These are phyloP conservation scores for Poteriospumella lacustris DNA, from an alignment of 108 stramenopile species.

Conservation along the genomic window DNA sequence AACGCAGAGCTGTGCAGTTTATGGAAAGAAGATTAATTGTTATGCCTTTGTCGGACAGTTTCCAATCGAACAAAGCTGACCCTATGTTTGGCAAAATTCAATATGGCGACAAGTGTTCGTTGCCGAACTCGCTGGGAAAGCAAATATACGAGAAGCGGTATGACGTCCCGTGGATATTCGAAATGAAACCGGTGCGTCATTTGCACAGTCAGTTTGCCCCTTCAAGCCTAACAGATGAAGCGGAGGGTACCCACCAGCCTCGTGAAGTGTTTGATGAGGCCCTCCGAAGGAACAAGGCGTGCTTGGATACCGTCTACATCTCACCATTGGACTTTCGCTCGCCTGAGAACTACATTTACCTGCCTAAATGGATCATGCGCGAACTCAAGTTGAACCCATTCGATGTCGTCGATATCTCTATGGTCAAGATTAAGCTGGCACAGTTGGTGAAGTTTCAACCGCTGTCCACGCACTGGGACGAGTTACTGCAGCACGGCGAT, in stretches of 20 bases:
- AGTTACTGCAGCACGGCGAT: neutral
- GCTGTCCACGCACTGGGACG: slow-evolving; percentile 4
- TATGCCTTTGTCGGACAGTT: slow-evolving; percentile 9
- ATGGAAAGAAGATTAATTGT: slow-evolving; percentile 14
- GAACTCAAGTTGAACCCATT: slow-evolving; percentile 67
- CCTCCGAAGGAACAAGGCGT: neutral
- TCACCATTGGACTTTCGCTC: slow-evolving; percentile 85
- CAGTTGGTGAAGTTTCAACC: slow-evolving; percentile 14
- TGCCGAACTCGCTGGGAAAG: slow-evolving; percentile 13
- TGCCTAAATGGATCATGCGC: slow-evolving; percentile 80
- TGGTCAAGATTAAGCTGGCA: slow-evolving; percentile 27
- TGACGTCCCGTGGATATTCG: slow-evolving; percentile 28
- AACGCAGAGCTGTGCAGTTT: neutral
- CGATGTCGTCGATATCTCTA: slow-evolving; percentile 64
- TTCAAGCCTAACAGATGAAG: neutral
- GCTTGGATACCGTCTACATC: slow-evolving; percentile 62
- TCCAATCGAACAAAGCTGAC: neutral
- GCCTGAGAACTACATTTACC: slow-evolving; percentile 71
- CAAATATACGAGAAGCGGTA: slow-evolving; percentile 16
- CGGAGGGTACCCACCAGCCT: neutral
- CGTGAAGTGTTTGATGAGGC: neutral
- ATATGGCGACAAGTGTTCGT: slow-evolving; percentile 20
- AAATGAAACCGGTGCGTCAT: neutral
- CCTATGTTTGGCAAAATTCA: slow-evolving; percentile 21
- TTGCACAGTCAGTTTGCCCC: neutral